phyloP scores from a whole-genome alignment of 371 early-diverging fungal species.

The Chytridiales sp. region DNA sequence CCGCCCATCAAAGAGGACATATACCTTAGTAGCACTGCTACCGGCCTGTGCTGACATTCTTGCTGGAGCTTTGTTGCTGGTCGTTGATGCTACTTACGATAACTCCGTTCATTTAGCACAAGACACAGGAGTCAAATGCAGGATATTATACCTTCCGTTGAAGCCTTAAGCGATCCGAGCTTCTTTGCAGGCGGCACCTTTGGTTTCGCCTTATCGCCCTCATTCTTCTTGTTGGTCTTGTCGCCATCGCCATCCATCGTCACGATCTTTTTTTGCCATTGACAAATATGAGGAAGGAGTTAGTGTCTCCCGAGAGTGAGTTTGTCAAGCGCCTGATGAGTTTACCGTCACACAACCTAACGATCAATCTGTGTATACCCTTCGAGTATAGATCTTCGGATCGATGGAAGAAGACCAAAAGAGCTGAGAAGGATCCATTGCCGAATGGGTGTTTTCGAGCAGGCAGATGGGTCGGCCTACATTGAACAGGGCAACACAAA shows the following conservation, averaged over 20 bases:
- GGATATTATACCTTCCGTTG: too few relatives aligned
- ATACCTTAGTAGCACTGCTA: too few relatives aligned
- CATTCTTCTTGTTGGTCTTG: neutral
- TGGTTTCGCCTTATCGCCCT: neutral
- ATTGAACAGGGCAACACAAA: conserved; percentile 96
- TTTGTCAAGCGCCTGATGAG: too few relatives aligned
- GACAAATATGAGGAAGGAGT: neutral
- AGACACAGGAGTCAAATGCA: too few relatives aligned
- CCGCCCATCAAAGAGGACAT: too few relatives aligned
- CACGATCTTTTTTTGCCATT: neutral
- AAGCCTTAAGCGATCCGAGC: neutral
- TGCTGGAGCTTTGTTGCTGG: too few relatives aligned
- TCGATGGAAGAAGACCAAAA: conserved; percentile 89
- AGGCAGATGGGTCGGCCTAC: conserved; percentile 92
- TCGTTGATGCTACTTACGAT: too few relatives aligned
- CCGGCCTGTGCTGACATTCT: too few relatives aligned
- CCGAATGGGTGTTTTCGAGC: conserved; percentile 73
- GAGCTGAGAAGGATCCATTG: conserved; percentile 85
- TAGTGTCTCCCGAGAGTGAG: conserved; percentile 16
- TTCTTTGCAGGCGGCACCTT: too few relatives aligned
- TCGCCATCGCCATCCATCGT: neutral
- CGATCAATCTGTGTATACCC: too few relatives aligned
- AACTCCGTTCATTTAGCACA: too few relatives aligned
- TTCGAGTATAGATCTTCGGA: conserved; percentile 73
- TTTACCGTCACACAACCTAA: too few relatives aligned